Percentiles rank a stretch among this genome's conserved stretches.
Conservation (phyloP, 768 basidiomycete species). For the Xerocomus brunneocitrinus region DNA sequence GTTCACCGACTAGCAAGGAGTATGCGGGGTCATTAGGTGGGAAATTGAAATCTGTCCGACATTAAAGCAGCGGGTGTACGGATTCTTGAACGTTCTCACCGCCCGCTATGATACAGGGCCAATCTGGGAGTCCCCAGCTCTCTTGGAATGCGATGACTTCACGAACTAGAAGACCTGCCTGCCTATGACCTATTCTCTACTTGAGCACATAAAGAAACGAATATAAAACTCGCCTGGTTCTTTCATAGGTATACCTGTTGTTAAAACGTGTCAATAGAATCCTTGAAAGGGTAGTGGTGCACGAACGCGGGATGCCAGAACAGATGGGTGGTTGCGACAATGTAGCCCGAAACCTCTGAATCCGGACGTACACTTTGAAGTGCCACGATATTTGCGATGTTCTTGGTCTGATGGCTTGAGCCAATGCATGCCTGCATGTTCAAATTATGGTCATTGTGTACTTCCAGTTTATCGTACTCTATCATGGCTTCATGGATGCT, state of each 20-base stretch:
- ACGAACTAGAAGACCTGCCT: slow-evolving; percentile 69
- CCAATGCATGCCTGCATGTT: slow-evolving; percentile 40
- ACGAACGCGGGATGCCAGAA: slow-evolving; percentile 92
- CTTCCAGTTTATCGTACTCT: slow-evolving; percentile 62
- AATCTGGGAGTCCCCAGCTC: slow-evolving; percentile 40
- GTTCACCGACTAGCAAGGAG: slow-evolving; percentile 62
- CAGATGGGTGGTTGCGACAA: slow-evolving; percentile 86
- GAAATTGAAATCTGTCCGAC: slow-evolving; percentile 79
- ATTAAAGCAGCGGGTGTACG: not conserved
- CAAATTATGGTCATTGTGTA: slow-evolving; percentile 38
- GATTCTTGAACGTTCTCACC: slow-evolving; percentile 42
- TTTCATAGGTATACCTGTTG: slow-evolving; percentile 64
- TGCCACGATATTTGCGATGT: slow-evolving; percentile 74
- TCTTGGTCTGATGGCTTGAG: slow-evolving; percentile 66
- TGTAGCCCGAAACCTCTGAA: slow-evolving; percentile 44
- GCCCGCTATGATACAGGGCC: slow-evolving; percentile 83
- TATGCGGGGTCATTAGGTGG: slow-evolving; percentile 79
- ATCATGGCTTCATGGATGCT: slow-evolving; percentile 46
- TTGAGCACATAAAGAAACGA: not conserved
- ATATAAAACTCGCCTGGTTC: slow-evolving; percentile 56
- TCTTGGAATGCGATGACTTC: slow-evolving; percentile 56
- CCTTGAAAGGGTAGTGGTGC: not conserved
- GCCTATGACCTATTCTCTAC: slow-evolving; percentile 41
- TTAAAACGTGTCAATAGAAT: not conserved
- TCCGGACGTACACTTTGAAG: slow-evolving; percentile 43